A percentile compares a stretch with the other conserved stretches of the same genome.
Conservation (phyloP, 768 basidiomycete species). For the Galerina sulciceps region DNA sequence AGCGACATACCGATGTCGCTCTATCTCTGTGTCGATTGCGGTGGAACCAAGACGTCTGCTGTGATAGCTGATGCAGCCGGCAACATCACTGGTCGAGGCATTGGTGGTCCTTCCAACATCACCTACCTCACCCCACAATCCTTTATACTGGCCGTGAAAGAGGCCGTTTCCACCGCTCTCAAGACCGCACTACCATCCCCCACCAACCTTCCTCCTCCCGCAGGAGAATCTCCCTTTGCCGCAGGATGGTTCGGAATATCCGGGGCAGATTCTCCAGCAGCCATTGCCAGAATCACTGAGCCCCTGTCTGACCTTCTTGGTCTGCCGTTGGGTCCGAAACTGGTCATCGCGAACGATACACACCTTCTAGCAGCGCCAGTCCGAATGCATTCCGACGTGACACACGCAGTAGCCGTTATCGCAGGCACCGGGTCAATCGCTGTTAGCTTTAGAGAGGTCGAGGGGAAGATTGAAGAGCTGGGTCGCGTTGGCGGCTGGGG, state of each 20-base stretch:
- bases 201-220: constrained; percentile 18
- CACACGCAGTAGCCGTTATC: constrained; percentile 72
- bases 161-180: constrained; percentile 51
- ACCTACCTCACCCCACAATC: constrained; percentile 71
- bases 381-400: constrained; percentile 58
- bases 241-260: constrained; percentile 86
- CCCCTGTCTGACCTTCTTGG: constrained; percentile 60
- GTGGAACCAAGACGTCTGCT: constrained; percentile 86
- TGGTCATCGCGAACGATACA: constrained; percentile 81
- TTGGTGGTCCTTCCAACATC: constrained; percentile 84
- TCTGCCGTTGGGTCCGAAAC: constrained; percentile 55
- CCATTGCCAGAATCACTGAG: constrained; percentile 57
- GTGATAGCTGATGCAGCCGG: constrained; percentile 66
- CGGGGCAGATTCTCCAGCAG: constrained; percentile 76
- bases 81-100: constrained; percentile 65
- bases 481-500: constrained; percentile 83
- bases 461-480: constrained; percentile 55
- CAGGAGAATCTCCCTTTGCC: constrained; percentile 45
- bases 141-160: constrained; percentile 57
- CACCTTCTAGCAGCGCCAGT: constrained; percentile 85
- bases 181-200: constrained; percentile 35
- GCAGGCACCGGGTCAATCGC: constrained; percentile 84
- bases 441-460: constrained; percentile 59
- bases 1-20: constrained; percentile 60
- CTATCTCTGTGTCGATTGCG: constrained; percentile 86